Base-by-base conservation (phyloP, 2,329 filamentous ascomycete genomes). In the Trichoderma endophyticum region DNA sequence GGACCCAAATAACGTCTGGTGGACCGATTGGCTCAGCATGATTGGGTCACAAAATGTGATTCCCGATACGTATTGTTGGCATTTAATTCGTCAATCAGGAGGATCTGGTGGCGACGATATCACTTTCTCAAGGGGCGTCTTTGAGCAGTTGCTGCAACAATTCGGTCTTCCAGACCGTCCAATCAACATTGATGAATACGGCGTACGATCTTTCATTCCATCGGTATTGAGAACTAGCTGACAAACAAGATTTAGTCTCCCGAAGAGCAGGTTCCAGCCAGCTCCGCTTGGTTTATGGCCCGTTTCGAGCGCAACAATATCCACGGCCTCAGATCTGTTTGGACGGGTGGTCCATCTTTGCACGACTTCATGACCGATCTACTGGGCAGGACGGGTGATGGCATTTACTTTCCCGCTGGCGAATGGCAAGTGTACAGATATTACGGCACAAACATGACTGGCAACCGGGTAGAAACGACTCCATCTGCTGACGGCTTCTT, bases 341-440 rank as follows among this genome's bases (percentile, higher is more conserved):
- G 68, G 68, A 65, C 59, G 6, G 68, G 68, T 8, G 68, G 68
- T 11, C 28, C 57, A 3, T 48, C 68, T 24, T n/a, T 71, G 14
- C 68, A 71, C 30, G 68, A 71, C 18, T 71, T 71, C 21, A 71
- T 71, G 68, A 68, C 63, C 11, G 54, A 71, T 30, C 36, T 54
- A 4, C 1, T 68, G 18, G 70, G 63, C 1, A 71, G 32, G 24
- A 67, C 70, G 1, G 70, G 56, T 3, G 56, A 36, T 3, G 56
- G 62, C 1, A 43, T 54, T 15, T 71, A 71, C 43, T 71, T 71
- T 26, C 68, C 68, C 14, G 68, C 68, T 3, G 68, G 68, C 3
- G 68, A 71, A 34, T 71, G 68, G 68, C 68, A 71, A 34, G 70
- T 71, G n/a, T 71, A 71, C 12, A 51, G 43, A 21, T 71, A 71